Conservation (phyloP, 2,329 filamentous ascomycete genomes). For the Trichoderma aggressivum region DNA sequence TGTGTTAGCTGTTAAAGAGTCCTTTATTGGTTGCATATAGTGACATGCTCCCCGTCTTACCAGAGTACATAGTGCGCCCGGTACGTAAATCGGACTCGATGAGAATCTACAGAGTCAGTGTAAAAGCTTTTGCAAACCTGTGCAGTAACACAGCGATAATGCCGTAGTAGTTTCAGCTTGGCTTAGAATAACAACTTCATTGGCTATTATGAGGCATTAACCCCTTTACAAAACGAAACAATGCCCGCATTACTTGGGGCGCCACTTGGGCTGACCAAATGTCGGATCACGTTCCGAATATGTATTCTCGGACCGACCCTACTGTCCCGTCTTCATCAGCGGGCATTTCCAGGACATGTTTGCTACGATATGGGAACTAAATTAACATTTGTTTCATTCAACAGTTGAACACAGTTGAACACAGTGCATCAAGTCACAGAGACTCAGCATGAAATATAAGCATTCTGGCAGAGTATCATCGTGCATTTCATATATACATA, state of each 20-base stretch:
- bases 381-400: not conserved
- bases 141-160: not conserved
- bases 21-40: no score
- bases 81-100: not conserved
- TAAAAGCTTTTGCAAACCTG: not conserved
- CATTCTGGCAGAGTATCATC: not conserved
- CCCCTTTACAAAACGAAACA: not conserved
- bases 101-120: not conserved
- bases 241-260: not conserved
- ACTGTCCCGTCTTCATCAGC: not conserved
- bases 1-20: not conserved
- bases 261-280: not conserved
- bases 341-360: not conserved
- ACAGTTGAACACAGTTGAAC: not conserved
- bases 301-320: not conserved
- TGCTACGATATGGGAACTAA: not conserved
- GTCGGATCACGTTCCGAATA: not conserved
- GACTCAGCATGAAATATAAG: not conserved
- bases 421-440: not conserved
- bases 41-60: not conserved
- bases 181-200: not conserved
- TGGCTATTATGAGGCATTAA: not conserved
- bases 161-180: not conserved
- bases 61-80: not conserved
- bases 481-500: constrained; percentile 16